Evolutionary conservation across 208 protist species (phyloP).

Genomic region (Kentomonas sorsogonicus): DNA sequence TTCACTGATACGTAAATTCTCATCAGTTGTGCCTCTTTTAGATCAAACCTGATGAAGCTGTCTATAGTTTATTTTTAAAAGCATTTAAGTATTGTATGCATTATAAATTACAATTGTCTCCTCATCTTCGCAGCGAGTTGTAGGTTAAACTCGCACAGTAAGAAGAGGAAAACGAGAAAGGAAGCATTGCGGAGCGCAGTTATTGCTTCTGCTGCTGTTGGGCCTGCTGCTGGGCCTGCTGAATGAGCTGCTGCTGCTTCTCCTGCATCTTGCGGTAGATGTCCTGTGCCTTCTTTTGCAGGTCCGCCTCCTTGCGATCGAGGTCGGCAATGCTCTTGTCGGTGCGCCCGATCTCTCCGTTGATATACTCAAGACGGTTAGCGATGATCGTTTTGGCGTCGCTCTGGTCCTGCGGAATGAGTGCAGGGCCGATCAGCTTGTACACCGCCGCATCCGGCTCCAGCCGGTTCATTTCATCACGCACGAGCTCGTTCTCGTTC

Average conservation of each 20-base stretch:
- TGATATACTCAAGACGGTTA: conserved; percentile 92
- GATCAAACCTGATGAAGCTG: too few relatives aligned
- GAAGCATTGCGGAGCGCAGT: too few relatives aligned
- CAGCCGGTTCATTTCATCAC: conserved; percentile 89
- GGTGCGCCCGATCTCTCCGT: conserved; percentile 78
- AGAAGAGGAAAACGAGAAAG: not conserved
- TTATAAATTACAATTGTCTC: conserved; percentile 10
- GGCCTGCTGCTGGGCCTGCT: conserved; percentile 59
- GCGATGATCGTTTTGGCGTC: conserved; percentile 89
- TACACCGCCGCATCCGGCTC: conserved; percentile 89
- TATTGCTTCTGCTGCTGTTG: too few relatives aligned
- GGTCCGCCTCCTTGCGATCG: conserved; percentile 67
- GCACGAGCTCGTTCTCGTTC: conserved; percentile 93
- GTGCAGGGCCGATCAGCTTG: conserved; percentile 93
- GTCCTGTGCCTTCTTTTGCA: conserved; percentile 69
- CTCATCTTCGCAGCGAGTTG: too few relatives aligned
- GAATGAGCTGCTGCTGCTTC: conserved; percentile 53
- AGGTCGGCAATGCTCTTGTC: conserved; percentile 77
- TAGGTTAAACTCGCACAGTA: not conserved
- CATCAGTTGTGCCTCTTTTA: too few relatives aligned
- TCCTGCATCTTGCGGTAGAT: conserved; percentile 85
- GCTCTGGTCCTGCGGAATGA: conserved; percentile 89
- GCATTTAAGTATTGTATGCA: not conserved
- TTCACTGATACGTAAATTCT: too few relatives aligned
- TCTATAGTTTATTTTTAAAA: conserved; percentile 2